Percentiles rank a stretch among this genome's conserved stretches.
phyloP scores from a whole-genome alignment of 2,329 filamentous ascomycete species.

The Sclerotinia spermophila region DNA sequence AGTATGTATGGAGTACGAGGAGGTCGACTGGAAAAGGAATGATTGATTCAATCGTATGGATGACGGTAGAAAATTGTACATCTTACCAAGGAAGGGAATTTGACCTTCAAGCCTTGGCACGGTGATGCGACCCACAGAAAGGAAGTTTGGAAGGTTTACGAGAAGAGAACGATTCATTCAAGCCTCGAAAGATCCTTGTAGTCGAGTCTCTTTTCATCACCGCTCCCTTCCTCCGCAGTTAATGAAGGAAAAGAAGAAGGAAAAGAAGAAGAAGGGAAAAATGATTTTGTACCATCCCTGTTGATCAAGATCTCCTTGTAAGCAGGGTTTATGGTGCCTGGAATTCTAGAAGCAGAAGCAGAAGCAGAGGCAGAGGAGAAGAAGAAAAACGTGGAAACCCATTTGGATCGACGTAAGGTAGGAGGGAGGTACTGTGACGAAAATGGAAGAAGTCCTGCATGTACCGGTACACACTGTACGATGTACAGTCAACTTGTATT shows the following conservation, averaged over 20 bases:
- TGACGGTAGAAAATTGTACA: neutral
- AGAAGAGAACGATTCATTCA: neutral
- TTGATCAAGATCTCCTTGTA: neutral
- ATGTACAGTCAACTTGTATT: neutral
- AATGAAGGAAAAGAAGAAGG: neutral
- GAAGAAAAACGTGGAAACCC: conserved; percentile 5
- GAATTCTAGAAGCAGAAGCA: neutral
- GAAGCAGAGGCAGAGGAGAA: neutral
- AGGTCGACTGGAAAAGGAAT: neutral
- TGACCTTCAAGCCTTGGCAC: neutral
- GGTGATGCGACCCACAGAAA: neutral
- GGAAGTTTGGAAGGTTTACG: neutral
- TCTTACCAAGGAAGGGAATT: neutral
- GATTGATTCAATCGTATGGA: neutral
- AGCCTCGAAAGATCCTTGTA: neutral
- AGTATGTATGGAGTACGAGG: neutral
- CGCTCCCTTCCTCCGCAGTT: neutral
- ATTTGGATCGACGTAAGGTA: neutral
- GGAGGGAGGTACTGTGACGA: neutral
- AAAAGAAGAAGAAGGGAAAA: neutral
- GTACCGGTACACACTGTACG: neutral
- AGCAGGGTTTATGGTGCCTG: neutral
- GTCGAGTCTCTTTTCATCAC: conserved; percentile 2
- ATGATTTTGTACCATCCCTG: neutral
- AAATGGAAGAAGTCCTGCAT: neutral